Evolutionary conservation across 2,329 filamentous ascomycete genomes (phyloP), one percentile per base, ranked within the genome.

Genomic region (Mycocentrospora acerina): DNA sequence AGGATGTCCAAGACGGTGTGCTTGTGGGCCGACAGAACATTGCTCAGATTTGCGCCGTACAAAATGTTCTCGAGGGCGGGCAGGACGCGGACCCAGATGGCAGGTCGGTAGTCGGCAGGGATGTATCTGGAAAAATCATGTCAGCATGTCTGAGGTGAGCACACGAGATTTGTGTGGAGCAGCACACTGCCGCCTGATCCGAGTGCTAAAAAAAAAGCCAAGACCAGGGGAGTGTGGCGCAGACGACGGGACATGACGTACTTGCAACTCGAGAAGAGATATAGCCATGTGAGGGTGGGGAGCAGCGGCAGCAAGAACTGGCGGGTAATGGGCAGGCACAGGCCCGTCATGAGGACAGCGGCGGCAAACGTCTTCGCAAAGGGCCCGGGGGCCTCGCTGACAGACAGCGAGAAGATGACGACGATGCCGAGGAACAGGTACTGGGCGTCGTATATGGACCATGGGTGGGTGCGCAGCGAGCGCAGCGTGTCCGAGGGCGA

Each of bases 51-150:
- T 48, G 90, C 90, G 55, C 91, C 91, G 64, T 96, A 97, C 24
- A 97, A 78, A 47, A 97, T 93, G 68, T 97, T 96, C 71, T 97
- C 91, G 49, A 97, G 80, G 13, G 91, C 89, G 4, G 91, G 91
- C 24, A 97, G 79, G 18, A 97, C 89, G 60, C 90, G 89, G 52
- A 96, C 91, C 88, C 90, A 95, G 59, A 96, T 96, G 47, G 89
- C 86, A 43, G 90, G 90, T 53, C 91, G 83, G 73, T 90, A 93
- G 62, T 91, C 86, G 53, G 83, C 80, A 25, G 89, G 86, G 55
- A 96, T 90, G 71, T 95, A 96, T 62, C 90, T 95, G 60, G 9
- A 42, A 13, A 31, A 7, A n/a, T n/a, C n/a, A n/a, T n/a, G n/a
- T n/a, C n/a, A n/a, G n/a, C n/a, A n/a, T n/a, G n/a, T n/a, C n/a